phyloP scores from a whole-genome alignment of 345 rosid genomes.

The Eucalyptus dawsonii region DNA sequence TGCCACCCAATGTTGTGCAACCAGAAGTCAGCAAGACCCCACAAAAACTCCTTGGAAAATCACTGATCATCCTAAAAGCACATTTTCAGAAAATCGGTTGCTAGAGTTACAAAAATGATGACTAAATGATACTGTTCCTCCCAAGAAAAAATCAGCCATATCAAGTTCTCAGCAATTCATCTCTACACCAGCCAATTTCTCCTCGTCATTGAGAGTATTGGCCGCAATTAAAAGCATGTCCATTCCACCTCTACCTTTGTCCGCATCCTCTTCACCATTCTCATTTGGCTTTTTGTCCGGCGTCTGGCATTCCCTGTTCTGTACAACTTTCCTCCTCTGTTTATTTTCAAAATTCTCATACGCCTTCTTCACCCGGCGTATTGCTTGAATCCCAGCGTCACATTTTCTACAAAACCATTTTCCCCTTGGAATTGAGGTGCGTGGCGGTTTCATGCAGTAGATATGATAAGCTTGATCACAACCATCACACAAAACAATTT shows the following conservation, averaged over 20 bases:
- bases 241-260: slow-evolving; percentile 28
- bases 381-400: slow-evolving; percentile 31
- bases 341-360: slow-evolving; percentile 16
- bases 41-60: neutral
- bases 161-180: neutral
- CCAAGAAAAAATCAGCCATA: neutral
- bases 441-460: slow-evolving; percentile 76
- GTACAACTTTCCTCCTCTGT: slow-evolving; percentile 6
- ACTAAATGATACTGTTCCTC: neutral
- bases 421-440: slow-evolving; percentile 35
- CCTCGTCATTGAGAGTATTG: slow-evolving; percentile 39
- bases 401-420: slow-evolving; percentile 84
- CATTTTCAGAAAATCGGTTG: neutral
- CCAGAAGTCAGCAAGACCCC: neutral
- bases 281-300: neutral
- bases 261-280: neutral
- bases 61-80: neutral
- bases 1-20: neutral
- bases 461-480: slow-evolving; percentile 91
- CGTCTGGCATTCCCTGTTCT: neutral
- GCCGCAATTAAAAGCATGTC: slow-evolving; percentile 81
- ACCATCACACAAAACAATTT: slow-evolving; percentile 76
- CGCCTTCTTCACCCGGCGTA: slow-evolving; percentile 32
- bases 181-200: slow-evolving; percentile 19
- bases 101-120: neutral